These are phyloP conservation scores for Picocystis sp. DNA, from an alignment of 163 green algal genomes.

Conservation along the genomic window DNA sequence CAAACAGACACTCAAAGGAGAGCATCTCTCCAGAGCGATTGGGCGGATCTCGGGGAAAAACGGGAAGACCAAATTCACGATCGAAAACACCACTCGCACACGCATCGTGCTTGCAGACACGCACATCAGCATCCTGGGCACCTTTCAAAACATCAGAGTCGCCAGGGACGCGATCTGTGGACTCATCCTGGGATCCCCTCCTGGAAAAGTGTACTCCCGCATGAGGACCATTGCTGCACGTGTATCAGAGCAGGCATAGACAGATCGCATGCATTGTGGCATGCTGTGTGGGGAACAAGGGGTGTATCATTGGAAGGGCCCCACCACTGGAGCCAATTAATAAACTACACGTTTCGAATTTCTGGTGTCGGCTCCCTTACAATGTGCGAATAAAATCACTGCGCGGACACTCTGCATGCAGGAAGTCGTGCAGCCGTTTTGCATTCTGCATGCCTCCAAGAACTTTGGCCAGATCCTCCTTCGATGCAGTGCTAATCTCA, in stretches of 20 bases:
- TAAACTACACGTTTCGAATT: no score
- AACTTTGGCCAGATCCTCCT: conserved; percentile 32
- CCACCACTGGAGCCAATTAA: no score
- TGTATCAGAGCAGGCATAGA: neutral
- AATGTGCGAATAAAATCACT: no score
- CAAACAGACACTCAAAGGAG: conserved; percentile 87
- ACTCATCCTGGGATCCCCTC: conserved; percentile 87
- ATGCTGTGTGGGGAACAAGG: no score
- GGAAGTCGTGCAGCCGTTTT: conserved; percentile 41
- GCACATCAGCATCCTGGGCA: conserved; percentile 91
- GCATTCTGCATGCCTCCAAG: conserved; percentile 41
- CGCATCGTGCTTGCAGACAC: conserved; percentile 92
- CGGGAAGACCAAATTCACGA: conserved; percentile 98
- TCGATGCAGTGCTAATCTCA: conserved; percentile 34
- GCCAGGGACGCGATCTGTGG: conserved; percentile 77
- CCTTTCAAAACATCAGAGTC: conserved; percentile 52
- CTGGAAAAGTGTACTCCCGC: conserved; percentile 91
- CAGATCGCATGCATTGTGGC: no score
- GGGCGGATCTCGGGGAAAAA: conserved; percentile 53
- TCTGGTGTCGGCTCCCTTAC: no score
- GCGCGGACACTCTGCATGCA: conserved; percentile 35
- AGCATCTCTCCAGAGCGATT: conserved; percentile 91
- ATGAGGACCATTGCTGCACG: conserved; percentile 26
- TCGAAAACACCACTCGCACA: conserved; percentile 95
- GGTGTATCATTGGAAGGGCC: no score